Evolutionary conservation across 768 basidiomycete species (phyloP), one percentile per base, ranked within the genome.

Genomic region (Amanita exitialis): DNA sequence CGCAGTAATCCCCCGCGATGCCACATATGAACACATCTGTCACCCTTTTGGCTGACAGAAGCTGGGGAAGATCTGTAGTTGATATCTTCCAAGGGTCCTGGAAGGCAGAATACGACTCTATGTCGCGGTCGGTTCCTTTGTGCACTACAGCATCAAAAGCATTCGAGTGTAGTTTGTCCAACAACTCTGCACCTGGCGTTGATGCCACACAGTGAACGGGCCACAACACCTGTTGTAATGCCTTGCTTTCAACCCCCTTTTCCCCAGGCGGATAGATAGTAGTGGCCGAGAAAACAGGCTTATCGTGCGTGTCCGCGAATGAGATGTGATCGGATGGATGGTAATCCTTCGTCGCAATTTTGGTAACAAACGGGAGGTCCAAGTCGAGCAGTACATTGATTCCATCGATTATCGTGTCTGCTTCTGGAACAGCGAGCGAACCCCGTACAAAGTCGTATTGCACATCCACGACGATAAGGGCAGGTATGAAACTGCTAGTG

Each of bases 51-150:
- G 64, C 63, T 50, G 62, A 57, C 45, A 83, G 64, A 23, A 70
- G 53, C 20, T 48, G 59, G 46, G 71, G 70, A n/a, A 84, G 72
- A 6, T 71, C 69, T 7, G 78, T 80, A 51, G 67, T 61, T 46
- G 67, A 54, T 50, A 69, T 66, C 21, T 69, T 70, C 70, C 78
- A 77, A 38, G 76, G 73, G 57, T 83, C 80, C 43, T 69, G 72
- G 59, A 91, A 91, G 1, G 83, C 88, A n/a, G 84, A 87, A 60
- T 92, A 92, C 38, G 81, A 81, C 61, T 92, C 90, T 56, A 90
- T 72, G 28, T 68, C 70, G 1, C 62, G 62, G 53, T 88, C 67
- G 4, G 62, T 69, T 36, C 85, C 86, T 68, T 83, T 82, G 51
- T 65, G 63, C 13, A 77, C 62, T 35, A 79, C 64, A 8, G 68